Base-by-base conservation (phyloP, 2,329 filamentous ascomycete species). In the Verticillium tricorpus region DNA sequence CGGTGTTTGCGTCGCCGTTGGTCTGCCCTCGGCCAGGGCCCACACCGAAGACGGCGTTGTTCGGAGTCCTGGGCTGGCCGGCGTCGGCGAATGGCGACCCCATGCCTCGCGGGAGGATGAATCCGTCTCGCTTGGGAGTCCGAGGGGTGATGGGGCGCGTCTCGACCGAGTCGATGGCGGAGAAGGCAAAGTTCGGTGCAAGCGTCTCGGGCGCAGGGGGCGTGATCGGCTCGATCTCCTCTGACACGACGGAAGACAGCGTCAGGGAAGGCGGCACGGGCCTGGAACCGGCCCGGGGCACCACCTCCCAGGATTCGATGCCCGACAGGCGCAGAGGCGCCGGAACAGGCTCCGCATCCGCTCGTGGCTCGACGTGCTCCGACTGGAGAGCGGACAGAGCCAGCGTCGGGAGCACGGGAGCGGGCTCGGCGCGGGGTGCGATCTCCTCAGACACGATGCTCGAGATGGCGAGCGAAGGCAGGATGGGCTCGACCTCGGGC, bases 111-210 rank as follows among this genome's bases (percentile, higher is more conserved):
- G 85, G 81, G 25, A 87, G 78, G 62, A 87, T 82, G 64, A 87
- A 84, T 1, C 74, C 85, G 65, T 85, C 80, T 62, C 83, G 77
- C 73, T 79, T 82, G 1, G 82, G 82, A 66, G 79, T 85, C 62
- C 80, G 79, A 25, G 78, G 76, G 50, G 75, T 73, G n/a, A 78
- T 66, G 7, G 80, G 82, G 57, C 78, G 75, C 3, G 78, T 82
- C 60, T 81, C 77, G 8, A 82, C 69, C 4, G 78, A 77, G 61
- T 77, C 74, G 52, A 84, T 75, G 1, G 74, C 65, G 3, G 81
- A 82, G 67, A 83, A 79, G 17, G 71, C 77, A 58, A 80, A 73
- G 5, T 67, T 66, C 11, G 76, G 70, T 35, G 15, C 32, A 25
- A 37, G 60, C 54, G 15, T 60, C 59, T 67, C 67, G 25, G 61